These are phyloP conservation scores for Plenodomus lindquistii DNA, from an alignment of 2,329 filamentous ascomycete genomes.

Conservation along the genomic window DNA sequence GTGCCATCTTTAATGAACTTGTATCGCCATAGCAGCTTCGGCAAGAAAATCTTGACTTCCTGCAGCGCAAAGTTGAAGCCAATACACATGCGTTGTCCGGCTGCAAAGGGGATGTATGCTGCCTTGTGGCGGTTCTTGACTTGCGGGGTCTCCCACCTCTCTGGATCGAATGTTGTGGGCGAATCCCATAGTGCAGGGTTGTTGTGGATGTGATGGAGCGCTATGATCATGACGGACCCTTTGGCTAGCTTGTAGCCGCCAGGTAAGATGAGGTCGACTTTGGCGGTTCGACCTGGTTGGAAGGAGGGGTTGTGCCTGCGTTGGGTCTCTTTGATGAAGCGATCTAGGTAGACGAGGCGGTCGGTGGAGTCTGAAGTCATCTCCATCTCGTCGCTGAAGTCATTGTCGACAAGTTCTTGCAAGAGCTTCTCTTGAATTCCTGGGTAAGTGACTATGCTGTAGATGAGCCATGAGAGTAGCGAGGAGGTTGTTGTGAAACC, in stretches of 20 bases:
- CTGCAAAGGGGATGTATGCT: conserved; percentile 16
- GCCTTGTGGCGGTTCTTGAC: conserved; percentile 37
- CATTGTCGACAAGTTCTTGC: conserved; percentile 24
- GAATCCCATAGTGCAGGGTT: conserved; percentile 63
- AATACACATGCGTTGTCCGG: conserved; percentile 14
- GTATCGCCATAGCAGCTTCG: conserved; percentile 13
- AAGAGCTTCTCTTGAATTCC: conserved; percentile 23
- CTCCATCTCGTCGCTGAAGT: conserved; percentile 20
- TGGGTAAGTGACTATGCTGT: conserved; percentile 9
- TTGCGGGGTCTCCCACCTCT: conserved; percentile 61
- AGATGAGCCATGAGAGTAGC: conserved; percentile 25
- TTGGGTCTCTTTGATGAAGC: conserved; percentile 29
- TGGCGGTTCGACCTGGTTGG: conserved; percentile 59
- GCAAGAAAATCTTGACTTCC: conserved; percentile 12
- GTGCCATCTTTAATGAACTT: conserved; percentile 12
- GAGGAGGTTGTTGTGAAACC: conserved; percentile 28
- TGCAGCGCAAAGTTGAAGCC: conserved; percentile 17
- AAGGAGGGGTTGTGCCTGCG: conserved; percentile 26
- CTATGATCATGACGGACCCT: conserved; percentile 58
- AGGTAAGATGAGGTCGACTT: conserved; percentile 60
- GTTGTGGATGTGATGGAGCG: conserved; percentile 52
- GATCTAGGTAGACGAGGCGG: conserved; percentile 21
- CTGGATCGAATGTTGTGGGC: conserved; percentile 61
- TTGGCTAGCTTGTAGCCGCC: conserved; percentile 62
- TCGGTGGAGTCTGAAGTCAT: conserved; percentile 21